Evolutionary conservation across 140 eudicot species (phyloP), one percentile per base, ranked within the genome.

Genomic region (Anethum foeniculum): DNA sequence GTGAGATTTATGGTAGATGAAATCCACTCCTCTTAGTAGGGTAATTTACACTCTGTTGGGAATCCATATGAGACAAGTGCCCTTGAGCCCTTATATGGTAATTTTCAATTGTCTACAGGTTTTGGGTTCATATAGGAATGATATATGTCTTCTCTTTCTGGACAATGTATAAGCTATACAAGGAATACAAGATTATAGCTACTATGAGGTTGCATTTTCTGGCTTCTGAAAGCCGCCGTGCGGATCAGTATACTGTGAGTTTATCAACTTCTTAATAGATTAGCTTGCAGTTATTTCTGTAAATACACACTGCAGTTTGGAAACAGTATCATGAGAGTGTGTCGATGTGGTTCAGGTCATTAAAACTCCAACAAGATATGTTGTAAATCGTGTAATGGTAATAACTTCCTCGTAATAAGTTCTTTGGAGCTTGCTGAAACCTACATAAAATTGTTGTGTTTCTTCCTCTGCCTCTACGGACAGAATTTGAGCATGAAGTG

Each of bases 191-290:
- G 83, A 83, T 86, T 15, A 84, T 94, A 64, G 82, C 89, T 3
- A 86, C 82, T 68, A 90, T 90, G 96, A 89, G 98, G 88, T 74
- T 92, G 85, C 87, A 80, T 47, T 94, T 90, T 44, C 89, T 92
- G 74, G 97, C 97, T 52, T 83, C 96, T 76, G 90, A 86, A 77
- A 68, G 43, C 3, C 93, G 98, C 69, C 91, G 97, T 49, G 93
- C 97, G 1, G 97, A 94, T 84, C 98, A 94, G 77, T 94, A 82
- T 83, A 90, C 97, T 18, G 98, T 93, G 85, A 91, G 98, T 85
- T 38, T 84, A 15, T 87, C 34, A 67, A 34, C 49, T 56, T 60
- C 47, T 47, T 64, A 54, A 54, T 46, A 48, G 19, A 21, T 71
- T 38, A 34, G 1, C 38, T 16, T 69, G 60, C 49, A 79, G 21